Evolutionary conservation across 1,284 basidiomycete genomes (phyloP).

Genomic region (Cutaneotrichosporon spelunceum): DNA sequence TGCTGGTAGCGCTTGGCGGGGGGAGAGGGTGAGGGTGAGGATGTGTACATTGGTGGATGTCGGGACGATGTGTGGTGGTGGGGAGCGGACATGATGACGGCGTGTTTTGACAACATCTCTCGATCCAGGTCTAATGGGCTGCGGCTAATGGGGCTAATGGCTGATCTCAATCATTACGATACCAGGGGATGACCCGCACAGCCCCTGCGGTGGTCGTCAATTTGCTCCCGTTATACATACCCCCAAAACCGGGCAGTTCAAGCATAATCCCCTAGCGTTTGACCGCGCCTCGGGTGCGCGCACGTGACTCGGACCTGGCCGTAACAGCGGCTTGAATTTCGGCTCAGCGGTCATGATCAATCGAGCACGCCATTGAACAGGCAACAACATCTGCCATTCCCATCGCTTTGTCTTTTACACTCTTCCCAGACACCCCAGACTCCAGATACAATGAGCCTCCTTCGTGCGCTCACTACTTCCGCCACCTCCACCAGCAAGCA

Average conservation of each 20-base stretch:
- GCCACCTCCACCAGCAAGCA: conserved; percentile 46
- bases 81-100: no score
- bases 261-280: background rate
- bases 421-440: no score
- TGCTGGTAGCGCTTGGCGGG: conserved; percentile 22
- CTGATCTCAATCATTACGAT: background rate
- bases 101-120: no score
- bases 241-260: background rate
- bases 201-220: background rate
- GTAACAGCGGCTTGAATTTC: background rate
- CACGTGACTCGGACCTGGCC: background rate
- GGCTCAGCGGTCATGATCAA: background rate
- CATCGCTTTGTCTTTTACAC: background rate
- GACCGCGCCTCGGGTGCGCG: background rate
- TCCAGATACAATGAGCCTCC: background rate
- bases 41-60: background rate
- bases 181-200: background rate
- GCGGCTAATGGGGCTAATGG: no score
- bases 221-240: background rate
- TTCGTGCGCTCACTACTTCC: conserved; percentile 34
- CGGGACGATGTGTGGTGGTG: no score
- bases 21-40: background rate
- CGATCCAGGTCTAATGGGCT: no score
- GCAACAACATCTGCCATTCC: background rate
- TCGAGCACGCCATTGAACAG: conserved; percentile 1